phyloP scores from a whole-genome alignment of 192 early-diverging fungal genomes.

The Diversispora eburnea region DNA sequence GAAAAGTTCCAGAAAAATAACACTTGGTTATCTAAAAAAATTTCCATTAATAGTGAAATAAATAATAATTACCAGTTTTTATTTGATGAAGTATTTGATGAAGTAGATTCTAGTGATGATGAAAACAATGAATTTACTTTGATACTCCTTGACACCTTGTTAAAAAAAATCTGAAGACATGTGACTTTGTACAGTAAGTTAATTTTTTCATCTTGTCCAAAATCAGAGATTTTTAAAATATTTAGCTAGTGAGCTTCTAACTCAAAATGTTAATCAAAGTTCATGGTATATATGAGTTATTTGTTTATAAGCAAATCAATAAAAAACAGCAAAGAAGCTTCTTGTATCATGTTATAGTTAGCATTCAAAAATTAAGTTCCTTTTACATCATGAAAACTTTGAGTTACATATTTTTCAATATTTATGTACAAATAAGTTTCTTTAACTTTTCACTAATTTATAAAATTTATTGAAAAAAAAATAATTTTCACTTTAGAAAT shows the following conservation, averaged over 20 bases:
- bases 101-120: not conserved
- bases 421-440: constrained; percentile 5
- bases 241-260: not conserved
- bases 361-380: not conserved
- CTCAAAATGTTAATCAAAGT: not conserved
- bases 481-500: not conserved
- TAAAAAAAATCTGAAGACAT: not conserved
- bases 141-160: not conserved
- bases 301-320: not conserved
- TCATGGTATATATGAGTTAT: not conserved
- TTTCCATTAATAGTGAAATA: too few relatives aligned
- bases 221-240: not conserved
- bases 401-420: not conserved
- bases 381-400: constrained; percentile 1
- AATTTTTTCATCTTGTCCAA: constrained; percentile 16
- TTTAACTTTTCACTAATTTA: not conserved
- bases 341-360: not conserved
- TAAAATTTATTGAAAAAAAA: constrained; percentile 2
- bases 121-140: not conserved
- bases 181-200: constrained; percentile 1
- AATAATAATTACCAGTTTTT: too few relatives aligned
- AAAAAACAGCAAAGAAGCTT: not conserved
- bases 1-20: too few relatives aligned
- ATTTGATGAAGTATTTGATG: too few relatives aligned
- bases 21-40: too few relatives aligned